These are phyloP conservation scores for carrot (Daucus carota) DNA, from an alignment of 129 eudicot genomes.

Conservation along the genomic window DH1_v3.0 NC_030381.2:55507501-55508000, in stretches of 20 bases:
- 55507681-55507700: background rate
- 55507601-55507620: background rate
- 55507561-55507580: background rate
- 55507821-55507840: background rate
- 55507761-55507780: constrained; percentile 16
- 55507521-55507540: background rate
- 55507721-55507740: background rate
- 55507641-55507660: background rate
- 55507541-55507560: constrained; percentile 7
- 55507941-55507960: constrained; percentile 82
- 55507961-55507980: constrained; percentile 89
- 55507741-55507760: background rate
- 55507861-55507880: constrained; percentile 4
- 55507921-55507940: constrained; percentile 57
- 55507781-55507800: constrained; percentile 8
- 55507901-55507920: constrained; percentile 70
- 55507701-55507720: background rate
- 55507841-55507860: background rate
- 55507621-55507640: background rate
- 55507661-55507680: background rate
- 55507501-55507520: constrained; percentile 10
- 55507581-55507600: background rate
- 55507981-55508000: constrained; percentile 69
- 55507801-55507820: constrained; percentile 14
- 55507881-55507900: constrained; percentile 68